These are phyloP conservation scores for Saccharum hybrid DNA, from an alignment of 202 grass and related monocot species.

Conservation along the genomic window DNA sequence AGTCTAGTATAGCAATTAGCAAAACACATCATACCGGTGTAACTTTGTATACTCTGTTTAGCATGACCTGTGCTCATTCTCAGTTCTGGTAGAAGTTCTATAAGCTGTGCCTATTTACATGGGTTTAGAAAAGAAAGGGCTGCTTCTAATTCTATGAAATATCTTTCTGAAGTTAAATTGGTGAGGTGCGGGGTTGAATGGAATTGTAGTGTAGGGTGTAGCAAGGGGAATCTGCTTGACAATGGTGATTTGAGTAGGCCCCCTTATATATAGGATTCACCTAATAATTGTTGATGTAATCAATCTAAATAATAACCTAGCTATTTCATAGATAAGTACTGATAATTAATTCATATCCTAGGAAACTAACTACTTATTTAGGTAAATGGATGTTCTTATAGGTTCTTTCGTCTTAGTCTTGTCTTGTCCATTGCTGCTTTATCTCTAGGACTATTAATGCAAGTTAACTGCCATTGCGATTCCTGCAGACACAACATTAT, in stretches of 20 bases:
- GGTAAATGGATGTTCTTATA: background rate
- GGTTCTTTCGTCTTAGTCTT: background rate
- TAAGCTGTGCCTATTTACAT: background rate
- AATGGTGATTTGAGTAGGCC: background rate
- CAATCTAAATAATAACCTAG: background rate
- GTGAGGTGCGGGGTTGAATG: background rate
- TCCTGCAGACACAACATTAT: background rate
- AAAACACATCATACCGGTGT: background rate
- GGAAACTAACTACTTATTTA: background rate
- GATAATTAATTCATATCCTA: background rate
- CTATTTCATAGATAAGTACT: background rate
- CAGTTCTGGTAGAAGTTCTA: background rate
- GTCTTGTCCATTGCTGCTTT: background rate
- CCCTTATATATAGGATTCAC: background rate
- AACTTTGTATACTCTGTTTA: constrained; percentile 1
- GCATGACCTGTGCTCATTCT: background rate
- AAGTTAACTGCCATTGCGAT: background rate
- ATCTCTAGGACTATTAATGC: background rate
- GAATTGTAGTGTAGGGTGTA: background rate
- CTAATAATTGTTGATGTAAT: background rate
- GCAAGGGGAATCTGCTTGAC: background rate
- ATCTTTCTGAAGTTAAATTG: background rate
- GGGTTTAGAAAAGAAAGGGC: background rate
- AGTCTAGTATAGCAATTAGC: background rate
- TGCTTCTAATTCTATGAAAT: constrained; percentile 3